A percentile compares a stretch with the other conserved stretches of the same genome.
phyloP scores from a whole-genome alignment of 1,139 yeast species.

The Lodderomyces jiufengensis region DNA sequence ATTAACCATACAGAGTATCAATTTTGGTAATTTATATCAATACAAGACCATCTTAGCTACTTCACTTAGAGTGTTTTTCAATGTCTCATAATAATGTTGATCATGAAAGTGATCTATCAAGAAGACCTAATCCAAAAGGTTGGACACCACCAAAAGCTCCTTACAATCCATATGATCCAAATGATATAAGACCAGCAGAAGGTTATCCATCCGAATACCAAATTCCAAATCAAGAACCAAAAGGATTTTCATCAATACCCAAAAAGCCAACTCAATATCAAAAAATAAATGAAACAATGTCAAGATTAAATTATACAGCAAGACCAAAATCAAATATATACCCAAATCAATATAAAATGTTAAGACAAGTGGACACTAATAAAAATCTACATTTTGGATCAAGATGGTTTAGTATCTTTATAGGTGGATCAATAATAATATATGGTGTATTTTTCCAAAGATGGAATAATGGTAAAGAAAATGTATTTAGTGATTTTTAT shows the following conservation, averaged over 20 bases:
- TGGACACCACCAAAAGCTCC: constrained; percentile 84
- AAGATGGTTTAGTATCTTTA: constrained; percentile 45
- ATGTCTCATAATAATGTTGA: too few relatives aligned
- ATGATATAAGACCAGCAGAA: constrained; percentile 71
- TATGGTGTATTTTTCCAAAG: constrained; percentile 70
- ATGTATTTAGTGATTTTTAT: constrained; percentile 67
- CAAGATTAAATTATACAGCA: constrained; percentile 70
- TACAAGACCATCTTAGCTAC: background rate
- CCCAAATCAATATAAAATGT: constrained; percentile 76
- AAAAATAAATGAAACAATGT: constrained; percentile 71
- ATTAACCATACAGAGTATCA: background rate
- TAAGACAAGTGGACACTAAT: constrained; percentile 57
- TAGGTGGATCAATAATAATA: constrained; percentile 44
- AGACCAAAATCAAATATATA: constrained; percentile 70
- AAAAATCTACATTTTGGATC: constrained; percentile 56
- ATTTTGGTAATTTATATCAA: constrained; percentile 1
- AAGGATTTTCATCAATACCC: constrained; percentile 61
- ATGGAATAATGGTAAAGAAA: constrained; percentile 84
- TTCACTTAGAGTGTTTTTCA: too few relatives aligned
- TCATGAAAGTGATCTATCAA: constrained; percentile 16
- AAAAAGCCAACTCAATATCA: constrained; percentile 66
- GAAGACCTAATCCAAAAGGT: constrained; percentile 78
- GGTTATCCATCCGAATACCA: constrained; percentile 82
- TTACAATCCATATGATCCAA: constrained; percentile 80
- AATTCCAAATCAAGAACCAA: constrained; percentile 51